Evolutionary conservation across 169 alveolate genomes (phyloP), one percentile per base, ranked within the genome.

Genomic region (Plasmodium ovale): DNA sequence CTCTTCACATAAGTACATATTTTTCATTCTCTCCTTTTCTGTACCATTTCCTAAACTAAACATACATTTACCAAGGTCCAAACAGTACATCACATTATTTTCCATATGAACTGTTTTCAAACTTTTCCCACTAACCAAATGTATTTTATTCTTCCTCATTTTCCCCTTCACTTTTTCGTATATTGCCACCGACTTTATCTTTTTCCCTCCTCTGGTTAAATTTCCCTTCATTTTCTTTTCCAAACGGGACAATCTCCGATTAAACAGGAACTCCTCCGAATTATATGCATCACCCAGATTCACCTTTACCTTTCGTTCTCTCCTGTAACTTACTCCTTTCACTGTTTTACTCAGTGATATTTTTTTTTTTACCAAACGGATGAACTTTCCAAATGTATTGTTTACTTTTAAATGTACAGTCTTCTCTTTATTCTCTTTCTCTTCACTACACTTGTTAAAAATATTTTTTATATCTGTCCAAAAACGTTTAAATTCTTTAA

Each of bases 11-110:
- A 64, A 5, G 9, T 35, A 51, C 0, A 53, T 21, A 16, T 64
- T 74, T 12, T 35, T 25, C 60, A 59, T 72, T 54, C 72, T 64
- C 4, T 69, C 87, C 92, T 94, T 89, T 62, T 93, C 96, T 0
- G 94, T 68, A 14, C 94, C 93, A 88, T 93, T 93, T 21, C 96
- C 96, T 27, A 84, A 82, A 23, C 94, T 88, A 79, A 92, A 94
- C 95, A 94, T 94, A 56, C 94, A 91, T 65, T 73, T 70, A 10
- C 77, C 70, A 3, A 92, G 60, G 60, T 94, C 91, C 27, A 94
- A 72, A 25, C 56, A 70, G 44, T 92, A 92, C 39, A 56, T 44
- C 7, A 92, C 89, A 14, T 93, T 93, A 70, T 92, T 87, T 79
- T 94, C 95, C 14, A 16, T 4, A 35, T 72, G 85, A 2, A 72